These are phyloP conservation scores for Colletotrichum orbiculare DNA, from an alignment of 2,329 filamentous ascomycete genomes.

Conservation along the genomic window DNA sequence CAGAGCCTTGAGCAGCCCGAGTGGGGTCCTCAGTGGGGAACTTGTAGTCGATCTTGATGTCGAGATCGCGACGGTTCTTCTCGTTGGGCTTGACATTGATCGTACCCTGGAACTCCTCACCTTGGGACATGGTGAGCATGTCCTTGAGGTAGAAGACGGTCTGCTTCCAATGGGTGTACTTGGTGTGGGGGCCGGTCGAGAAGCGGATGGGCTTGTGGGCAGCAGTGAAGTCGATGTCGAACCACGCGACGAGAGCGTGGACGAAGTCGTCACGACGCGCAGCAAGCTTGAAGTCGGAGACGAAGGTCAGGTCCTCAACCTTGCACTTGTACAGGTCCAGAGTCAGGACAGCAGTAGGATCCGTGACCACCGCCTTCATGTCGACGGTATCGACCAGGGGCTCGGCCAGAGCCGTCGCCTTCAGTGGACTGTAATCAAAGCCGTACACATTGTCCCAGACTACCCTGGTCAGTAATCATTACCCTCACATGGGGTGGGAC, in stretches of 20 bases:
- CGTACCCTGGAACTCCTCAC: constrained; percentile 79
- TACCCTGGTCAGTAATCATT: constrained; percentile 50
- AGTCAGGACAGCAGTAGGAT: constrained; percentile 85
- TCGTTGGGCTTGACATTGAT: constrained; percentile 89
- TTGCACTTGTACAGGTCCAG: constrained; percentile 95
- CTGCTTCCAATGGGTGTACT: constrained; percentile 99
- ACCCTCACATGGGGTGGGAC: background rate
- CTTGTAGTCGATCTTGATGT: constrained; percentile 87
- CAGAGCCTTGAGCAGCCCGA: constrained; percentile 74
- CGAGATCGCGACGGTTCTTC: constrained; percentile 94
- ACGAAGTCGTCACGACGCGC: constrained; percentile 92
- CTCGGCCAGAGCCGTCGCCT: constrained; percentile 92
- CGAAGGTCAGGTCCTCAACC: constrained; percentile 85
- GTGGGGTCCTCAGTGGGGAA: constrained; percentile 80
- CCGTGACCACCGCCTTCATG: constrained; percentile 95
- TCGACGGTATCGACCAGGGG: constrained; percentile 98
- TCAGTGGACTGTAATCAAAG: constrained; percentile 95
- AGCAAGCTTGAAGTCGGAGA: constrained; percentile 78
- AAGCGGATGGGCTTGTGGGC: constrained; percentile 99
- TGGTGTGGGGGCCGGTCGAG: constrained; percentile 96
- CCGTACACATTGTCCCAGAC: constrained; percentile 99
- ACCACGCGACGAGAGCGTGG: constrained; percentile 97
- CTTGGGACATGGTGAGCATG: constrained; percentile 89
- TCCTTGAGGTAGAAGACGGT: constrained; percentile 98
- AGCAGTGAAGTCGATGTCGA: constrained; percentile 97